Base-by-base conservation (phyloP, 1,139 yeast genomes). In the Suhomyces bribrorum region DNA sequence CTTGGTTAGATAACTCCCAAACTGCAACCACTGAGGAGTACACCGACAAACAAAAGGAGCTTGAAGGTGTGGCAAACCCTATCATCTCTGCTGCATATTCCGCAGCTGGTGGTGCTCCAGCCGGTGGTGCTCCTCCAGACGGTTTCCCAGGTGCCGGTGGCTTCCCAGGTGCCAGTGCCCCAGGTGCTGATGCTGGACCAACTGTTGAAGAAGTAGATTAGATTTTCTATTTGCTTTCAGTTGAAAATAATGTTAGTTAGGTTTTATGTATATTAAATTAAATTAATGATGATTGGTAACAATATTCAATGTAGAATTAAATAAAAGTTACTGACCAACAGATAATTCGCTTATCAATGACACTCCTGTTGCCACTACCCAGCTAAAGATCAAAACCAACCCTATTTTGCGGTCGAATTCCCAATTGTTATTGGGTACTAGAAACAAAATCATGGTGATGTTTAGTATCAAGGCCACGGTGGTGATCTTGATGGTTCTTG, bases 131-230 rank as follows among this genome's bases (percentile, higher is more conserved):
- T 17, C 53, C 56, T 48, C 76, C 79, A 46, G 65, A 60, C 12
- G 76, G 66, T 26, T 66, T 60, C 46, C 69, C 72, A 36, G 69
- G 66, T 45, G 76, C 68, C 20, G 70, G 62, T 42, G 71, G 71
- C 35, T 69, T 67, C 46, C 63, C 52, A 40, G 71, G 65, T 38
- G 69, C 63, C 32, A 52, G 63, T n/a, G 31, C 28, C 13, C 23
- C 14, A 5, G 36, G 36, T 29, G 41, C 27, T 14, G 39, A 39
- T 15, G 43, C 42, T 43, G 86, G 86, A 37, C 86, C 86, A 60
- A 79, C 86, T 40, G 86, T 81, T 40, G 87, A 81, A 64, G 87
- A 81, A 65, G 86, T 81, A 54, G 87, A 81, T 60, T 81, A 68
- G 61, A 30, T 5, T 4, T 7, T 22, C 12, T 18, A 17, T 7